Evolutionary conservation across 768 basidiomycete genomes (phyloP).

Genomic region (Cystofilobasidium bisporidii): DNA sequence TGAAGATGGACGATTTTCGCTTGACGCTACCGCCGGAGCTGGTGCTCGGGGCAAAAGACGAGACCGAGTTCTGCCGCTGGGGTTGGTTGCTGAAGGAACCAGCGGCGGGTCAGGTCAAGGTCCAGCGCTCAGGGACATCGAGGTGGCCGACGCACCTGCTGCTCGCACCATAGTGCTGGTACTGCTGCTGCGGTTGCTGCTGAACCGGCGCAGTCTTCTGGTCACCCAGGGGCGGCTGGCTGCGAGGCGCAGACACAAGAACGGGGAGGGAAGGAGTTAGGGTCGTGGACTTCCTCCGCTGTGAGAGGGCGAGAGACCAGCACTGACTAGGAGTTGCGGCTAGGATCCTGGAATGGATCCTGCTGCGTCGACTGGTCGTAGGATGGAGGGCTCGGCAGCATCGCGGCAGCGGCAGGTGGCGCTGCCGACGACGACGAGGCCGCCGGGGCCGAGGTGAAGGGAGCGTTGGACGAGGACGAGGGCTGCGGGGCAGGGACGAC

Average conservation of each 20-base stretch:
- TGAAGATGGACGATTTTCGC: conserved; percentile 1
- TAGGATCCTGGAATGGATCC: not conserved
- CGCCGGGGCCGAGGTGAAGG: not conserved
- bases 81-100: not conserved
- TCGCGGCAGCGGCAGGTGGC: not conserved
- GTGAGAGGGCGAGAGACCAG: not conserved
- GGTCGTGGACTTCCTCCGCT: too few relatives aligned
- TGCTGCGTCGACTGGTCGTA: conserved; percentile 4
- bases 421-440: not conserved
- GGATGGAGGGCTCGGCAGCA: not conserved
- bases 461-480: not conserved
- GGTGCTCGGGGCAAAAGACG: not conserved
- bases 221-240: not conserved
- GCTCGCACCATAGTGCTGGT: not conserved
- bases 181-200: not conserved
- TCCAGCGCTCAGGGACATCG: too few relatives aligned
- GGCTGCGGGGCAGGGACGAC: not conserved
- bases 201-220: not conserved
- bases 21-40: not conserved
- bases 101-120: too few relatives aligned
- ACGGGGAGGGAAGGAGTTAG: not conserved
- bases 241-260: not conserved
- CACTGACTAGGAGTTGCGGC: not conserved
- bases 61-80: not conserved
- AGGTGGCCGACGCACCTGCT: conserved; percentile 4